These are phyloP conservation scores for Pterocarpus santalinus DNA, from an alignment of 306 rosid genomes.

Conservation along the genomic window DNA sequence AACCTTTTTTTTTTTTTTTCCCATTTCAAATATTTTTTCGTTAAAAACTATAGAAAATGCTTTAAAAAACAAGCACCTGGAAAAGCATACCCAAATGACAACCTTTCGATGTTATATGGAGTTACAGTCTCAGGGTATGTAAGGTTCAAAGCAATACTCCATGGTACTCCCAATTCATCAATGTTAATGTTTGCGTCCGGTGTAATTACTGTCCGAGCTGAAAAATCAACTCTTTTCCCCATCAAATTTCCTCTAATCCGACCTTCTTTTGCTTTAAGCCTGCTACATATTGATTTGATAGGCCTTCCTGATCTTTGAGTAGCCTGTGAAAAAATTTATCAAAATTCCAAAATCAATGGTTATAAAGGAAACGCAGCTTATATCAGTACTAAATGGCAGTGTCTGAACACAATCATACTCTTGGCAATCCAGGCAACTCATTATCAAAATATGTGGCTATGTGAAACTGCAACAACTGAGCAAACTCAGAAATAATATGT, in stretches of 20 bases:
- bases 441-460: constrained; percentile 96
- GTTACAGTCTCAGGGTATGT: constrained; percentile 99
- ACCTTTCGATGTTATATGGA: constrained; percentile 98
- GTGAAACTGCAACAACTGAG: constrained; percentile 94
- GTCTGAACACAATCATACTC: constrained; percentile 64
- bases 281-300: constrained; percentile 96
- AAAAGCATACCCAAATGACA: constrained; percentile 23
- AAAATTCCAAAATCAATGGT: constrained; percentile 10
- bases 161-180: constrained; percentile 94
- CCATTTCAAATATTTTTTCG: background rate
- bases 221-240: constrained; percentile 98
- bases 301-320: constrained; percentile 99
- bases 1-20: constrained; percentile 57
- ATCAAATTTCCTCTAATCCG: constrained; percentile 97
- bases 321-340: constrained; percentile 62
- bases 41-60: constrained; percentile 9
- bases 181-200: constrained; percentile 96
- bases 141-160: constrained; percentile 98
- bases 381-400: constrained; percentile 28
- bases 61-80: constrained; percentile 7
- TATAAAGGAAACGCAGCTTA: constrained; percentile 8
- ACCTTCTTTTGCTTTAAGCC: constrained; percentile 99
- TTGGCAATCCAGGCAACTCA: constrained; percentile 94
- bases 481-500: constrained; percentile 94
- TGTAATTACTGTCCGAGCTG: constrained; percentile 96